Base-by-base conservation (phyloP, 208 protist genomes). In the Wallacemonas collosoma region DNA sequence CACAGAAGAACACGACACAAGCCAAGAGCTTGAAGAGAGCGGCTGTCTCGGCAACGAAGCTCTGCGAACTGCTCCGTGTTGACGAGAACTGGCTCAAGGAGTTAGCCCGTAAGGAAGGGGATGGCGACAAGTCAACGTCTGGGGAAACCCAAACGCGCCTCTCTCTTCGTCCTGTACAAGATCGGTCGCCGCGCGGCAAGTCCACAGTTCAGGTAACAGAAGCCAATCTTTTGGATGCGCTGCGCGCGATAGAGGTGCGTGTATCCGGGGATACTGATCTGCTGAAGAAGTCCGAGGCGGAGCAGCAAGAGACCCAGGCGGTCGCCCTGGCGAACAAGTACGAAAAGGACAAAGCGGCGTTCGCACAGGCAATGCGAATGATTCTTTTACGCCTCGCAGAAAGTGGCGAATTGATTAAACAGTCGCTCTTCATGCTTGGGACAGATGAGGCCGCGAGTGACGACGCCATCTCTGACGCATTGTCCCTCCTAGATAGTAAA, bases 401-500 rank as follows among this genome's bases (percentile, higher is more conserved):
- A 40, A 77, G 79, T 57, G 90, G 90, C 0, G 62, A 80, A 47
- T 63, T 86, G 17, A 66, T 93, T 43, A 95, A 95, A 68, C 75
- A 76, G 39, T 75, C 80, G 12, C 80, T 95, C 0, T 95, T 83
- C 75, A 73, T 91, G 43, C 62, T 95, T 14, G 90, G 90, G 17
- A 95, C 87, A 0, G 90, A 95, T 72, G 87, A 93, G 65, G 79
- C 79, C 1, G 61, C 85, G 2, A 77, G 88, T 36, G 90, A 95
- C 61, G 87, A 95, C 3, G 47, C 91, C 12, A 73, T 95, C 7
- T 82, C 93, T 58, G 79, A 79, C n/a, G 77, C 93, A 5, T 70
- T 95, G 35, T 58, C 57, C 11, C 68, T 67, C 35, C 45, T 56
- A 8, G 64, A 54, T 38, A 68, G 67, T n/a, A 51, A 36, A 6